Evolutionary conservation across 257 asterid genomes (phyloP), one percentile per base, ranked within the genome.

Genomic region (Paraleonurus japonicus): DNA sequence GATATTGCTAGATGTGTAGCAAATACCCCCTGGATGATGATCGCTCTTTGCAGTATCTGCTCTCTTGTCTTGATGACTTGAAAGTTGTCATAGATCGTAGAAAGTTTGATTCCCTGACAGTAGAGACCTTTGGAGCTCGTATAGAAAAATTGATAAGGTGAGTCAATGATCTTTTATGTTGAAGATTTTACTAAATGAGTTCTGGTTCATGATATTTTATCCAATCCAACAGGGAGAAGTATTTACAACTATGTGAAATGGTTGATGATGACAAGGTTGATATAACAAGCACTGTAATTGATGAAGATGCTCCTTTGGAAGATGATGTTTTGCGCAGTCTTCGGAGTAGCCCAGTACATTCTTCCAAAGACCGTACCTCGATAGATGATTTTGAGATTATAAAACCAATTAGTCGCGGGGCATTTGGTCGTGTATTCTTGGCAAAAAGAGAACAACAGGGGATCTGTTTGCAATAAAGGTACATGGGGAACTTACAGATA

Each of bases 391-490:
- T 95, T 60, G 99, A 92, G 88, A 95, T 95, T 72, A 92, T 95
- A 72, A 92, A 92, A 81, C 99, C 98, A 62, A 95, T 95, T 69
- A 95, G 99, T 82, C 98, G 98, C 63, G 99, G 99, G 61, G 99
- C 99, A 75, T 95, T 95, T 82, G 99, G 99, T 54, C 90, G 99
- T 68, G 99, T 95, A 71, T 95, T 95, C 81, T 76, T 95, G 87
- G 96, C 99, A 22, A 89, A 92, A 95, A 95, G 88, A 87, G 96
- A 81, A 87, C 95, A 9, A 95, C 99, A 0, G 99, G 98, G 53
- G 99, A 95, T 81, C 76, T 95, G 30, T 95, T 95, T 71, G 99
- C 99, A 5, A 95, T 95, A 73, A 95, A 95, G 99, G 99, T 92
- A 83, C 54, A 20, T 65, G 33, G 45, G 69, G 11, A 54, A 55